Base-by-base conservation (phyloP, 352 stramenopile species). In the Globisporangium okanoganense region DNA sequence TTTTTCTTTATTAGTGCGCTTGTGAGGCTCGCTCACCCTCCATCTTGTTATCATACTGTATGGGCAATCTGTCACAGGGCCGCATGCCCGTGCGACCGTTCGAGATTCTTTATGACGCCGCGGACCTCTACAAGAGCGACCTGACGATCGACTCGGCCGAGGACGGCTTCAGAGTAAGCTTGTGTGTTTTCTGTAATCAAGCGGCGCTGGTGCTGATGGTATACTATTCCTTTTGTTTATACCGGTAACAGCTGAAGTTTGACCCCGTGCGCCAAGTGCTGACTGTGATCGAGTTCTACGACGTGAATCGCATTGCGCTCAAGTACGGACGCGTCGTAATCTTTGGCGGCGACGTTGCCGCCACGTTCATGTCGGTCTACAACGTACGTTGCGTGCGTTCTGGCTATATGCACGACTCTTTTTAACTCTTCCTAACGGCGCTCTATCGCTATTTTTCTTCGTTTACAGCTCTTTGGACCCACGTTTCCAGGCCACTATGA, bases 311-410 rank as follows among this genome's bases (percentile, higher is more conserved):
- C 22, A 75, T 95, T 20, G 72, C 84, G 27, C 66, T 95, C 24
- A 90, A 92, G 65, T 92, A 90, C 61, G 84, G 84, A 24, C 85
- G 84, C 54, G 83, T 92, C 13, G 76, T 91, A 56, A 88, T 95
- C 61, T 95, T 93, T 60, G 84, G 86, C 3, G 85, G 85, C 4
- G 79, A 88, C 29, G 75, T 89, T 56, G 72, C 80, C 10, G 79
- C 86, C 33, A 94, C 86, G 29, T 95, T 93, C 70, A 92, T 94
- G 78, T 93, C 86, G 22, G 74, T 95, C 14, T 95, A 95, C 72
- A 92, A 95, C 49, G 86, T 95, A 71, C n/a, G 61, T 48, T 38
- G 31, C 6, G 3, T 43, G 16, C 48, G 29, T 29, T 36, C 7
- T 58, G 38, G 8, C 33, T 7, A 10, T 22, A 22, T 43, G 36